Evolutionary conservation across 2,329 filamentous ascomycete genomes (phyloP).

Genomic region (Tympanopsis confertula): DNA sequence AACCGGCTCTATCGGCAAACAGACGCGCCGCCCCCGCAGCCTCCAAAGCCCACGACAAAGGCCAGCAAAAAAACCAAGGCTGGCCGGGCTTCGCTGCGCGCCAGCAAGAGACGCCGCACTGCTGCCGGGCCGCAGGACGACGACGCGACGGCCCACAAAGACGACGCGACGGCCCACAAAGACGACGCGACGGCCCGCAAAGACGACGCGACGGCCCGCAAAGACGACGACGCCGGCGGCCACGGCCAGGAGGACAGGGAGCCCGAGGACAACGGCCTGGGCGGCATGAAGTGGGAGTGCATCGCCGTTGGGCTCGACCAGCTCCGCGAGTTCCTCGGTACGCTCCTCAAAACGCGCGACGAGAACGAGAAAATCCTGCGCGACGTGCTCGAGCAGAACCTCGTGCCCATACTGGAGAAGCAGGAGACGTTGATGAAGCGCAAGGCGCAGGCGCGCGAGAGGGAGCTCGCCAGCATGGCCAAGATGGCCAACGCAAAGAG

Average conservation of each 20-base stretch:
- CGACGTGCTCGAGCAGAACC: slow-evolving; percentile 60
- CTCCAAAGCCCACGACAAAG: slow-evolving; percentile 47
- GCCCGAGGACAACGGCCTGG: slow-evolving; percentile 50
- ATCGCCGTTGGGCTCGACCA: slow-evolving; percentile 72
- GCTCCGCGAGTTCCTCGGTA: slow-evolving; percentile 59
- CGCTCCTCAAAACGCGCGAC: slow-evolving; percentile 66
- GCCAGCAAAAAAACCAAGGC: slow-evolving; percentile 49
- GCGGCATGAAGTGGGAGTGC: slow-evolving; percentile 80
- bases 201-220: slow-evolving; percentile 44
- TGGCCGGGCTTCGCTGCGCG: slow-evolving; percentile 48
- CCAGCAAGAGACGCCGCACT: slow-evolving; percentile 61
- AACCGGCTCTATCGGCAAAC: slow-evolving; percentile 82
- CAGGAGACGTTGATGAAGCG: slow-evolving; percentile 64
- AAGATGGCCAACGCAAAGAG: slow-evolving; percentile 90
- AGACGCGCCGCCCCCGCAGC: slow-evolving; percentile 53
- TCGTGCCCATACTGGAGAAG: slow-evolving; percentile 75
- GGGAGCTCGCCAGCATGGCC: slow-evolving; percentile 68
- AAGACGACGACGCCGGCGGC: slow-evolving; percentile 24
- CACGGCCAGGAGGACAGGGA: slow-evolving; percentile 13
- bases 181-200: slow-evolving; percentile 17
- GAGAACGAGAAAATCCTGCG: slow-evolving; percentile 73
- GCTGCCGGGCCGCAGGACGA: slow-evolving; percentile 19
- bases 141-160: slow-evolving; percentile 17
- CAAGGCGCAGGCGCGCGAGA: slow-evolving; percentile 57
- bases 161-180: slow-evolving; percentile 22